Conservation (phyloP, 2,329 filamentous ascomycete genomes). For the Stachybotrys chartarum region DNA sequence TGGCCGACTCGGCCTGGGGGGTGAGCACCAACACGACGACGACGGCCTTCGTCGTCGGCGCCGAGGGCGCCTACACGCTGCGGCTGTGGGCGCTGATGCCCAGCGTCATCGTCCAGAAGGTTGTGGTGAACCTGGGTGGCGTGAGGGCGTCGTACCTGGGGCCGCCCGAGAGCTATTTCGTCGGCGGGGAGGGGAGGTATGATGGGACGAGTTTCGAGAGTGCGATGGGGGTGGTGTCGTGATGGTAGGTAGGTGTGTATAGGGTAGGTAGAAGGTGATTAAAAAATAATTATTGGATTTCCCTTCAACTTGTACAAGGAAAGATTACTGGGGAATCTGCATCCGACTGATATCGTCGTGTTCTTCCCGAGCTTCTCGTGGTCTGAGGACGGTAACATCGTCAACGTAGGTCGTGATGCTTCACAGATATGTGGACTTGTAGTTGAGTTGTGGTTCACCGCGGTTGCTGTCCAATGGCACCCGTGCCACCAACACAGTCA, state of each 20-base stretch:
- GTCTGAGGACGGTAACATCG: too few relatives aligned
- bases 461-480: too few relatives aligned
- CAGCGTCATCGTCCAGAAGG: conserved; percentile 47
- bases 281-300: too few relatives aligned
- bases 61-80: conserved; percentile 39
- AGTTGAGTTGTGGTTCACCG: too few relatives aligned
- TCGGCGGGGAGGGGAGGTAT: conserved; percentile 32
- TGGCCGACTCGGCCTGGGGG: conserved; percentile 40
- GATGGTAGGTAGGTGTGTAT: neutral
- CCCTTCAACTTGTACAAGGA: too few relatives aligned
- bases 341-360: too few relatives aligned
- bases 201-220: conserved; percentile 29
- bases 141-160: conserved; percentile 47
- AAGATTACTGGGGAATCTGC: too few relatives aligned
- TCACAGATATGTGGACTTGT: too few relatives aligned
- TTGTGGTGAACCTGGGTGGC: conserved; percentile 48
- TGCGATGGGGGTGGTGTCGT: conserved; percentile 5
- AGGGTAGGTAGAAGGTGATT: too few relatives aligned
- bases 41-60: conserved; percentile 30
- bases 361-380: too few relatives aligned
- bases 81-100: conserved; percentile 45
- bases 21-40: conserved; percentile 35
- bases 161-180: conserved; percentile 46
- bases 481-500: too few relatives aligned
- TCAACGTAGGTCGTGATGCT: too few relatives aligned